phyloP scores from a whole-genome alignment of 225 moss, liverwort and hornwort species.

The Physcomitrellopsis africana region DNA sequence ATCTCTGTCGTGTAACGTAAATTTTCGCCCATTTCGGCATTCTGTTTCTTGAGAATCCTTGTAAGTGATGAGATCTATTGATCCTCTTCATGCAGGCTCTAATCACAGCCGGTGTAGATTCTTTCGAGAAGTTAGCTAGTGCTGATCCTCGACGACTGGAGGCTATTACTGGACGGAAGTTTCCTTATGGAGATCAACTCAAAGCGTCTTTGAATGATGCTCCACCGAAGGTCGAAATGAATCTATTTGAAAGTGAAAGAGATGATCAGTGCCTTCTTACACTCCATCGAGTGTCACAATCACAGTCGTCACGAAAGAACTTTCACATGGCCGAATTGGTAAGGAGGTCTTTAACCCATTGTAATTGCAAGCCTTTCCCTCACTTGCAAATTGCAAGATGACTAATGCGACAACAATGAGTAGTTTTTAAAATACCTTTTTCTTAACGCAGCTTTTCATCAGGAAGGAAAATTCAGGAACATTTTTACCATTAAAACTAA shows the following conservation, averaged over 20 bases:
- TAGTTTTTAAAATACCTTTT: not conserved
- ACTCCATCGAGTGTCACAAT: slow-evolving; percentile 57
- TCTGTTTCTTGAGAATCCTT: slow-evolving; percentile 16
- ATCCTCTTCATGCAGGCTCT: slow-evolving; percentile 57
- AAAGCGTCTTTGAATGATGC: slow-evolving; percentile 66
- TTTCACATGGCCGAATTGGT: slow-evolving; percentile 92
- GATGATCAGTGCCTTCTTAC: slow-evolving; percentile 68
- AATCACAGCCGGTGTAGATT: slow-evolving; percentile 73
- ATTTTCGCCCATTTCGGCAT: slow-evolving; percentile 1
- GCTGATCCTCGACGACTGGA: slow-evolving; percentile 89
- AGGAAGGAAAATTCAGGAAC: not conserved
- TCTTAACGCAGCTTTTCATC: not conserved
- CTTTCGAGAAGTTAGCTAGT: slow-evolving; percentile 74
- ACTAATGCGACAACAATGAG: not conserved
- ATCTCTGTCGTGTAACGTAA: not conserved
- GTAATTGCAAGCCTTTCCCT: slow-evolving; percentile 7
- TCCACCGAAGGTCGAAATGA: slow-evolving; percentile 80
- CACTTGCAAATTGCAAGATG: not conserved
- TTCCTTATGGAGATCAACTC: slow-evolving; percentile 88
- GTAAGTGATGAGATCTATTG: not conserved
- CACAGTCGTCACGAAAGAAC: slow-evolving; percentile 45
- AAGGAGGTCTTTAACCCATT: slow-evolving; percentile 32
- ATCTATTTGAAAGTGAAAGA: slow-evolving; percentile 53
- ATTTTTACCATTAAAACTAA: slow-evolving; percentile 14
- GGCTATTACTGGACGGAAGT: slow-evolving; percentile 79